phyloP scores from a whole-genome alignment of 257 asterid genomes.

The Nicotiana otophora region DNA sequence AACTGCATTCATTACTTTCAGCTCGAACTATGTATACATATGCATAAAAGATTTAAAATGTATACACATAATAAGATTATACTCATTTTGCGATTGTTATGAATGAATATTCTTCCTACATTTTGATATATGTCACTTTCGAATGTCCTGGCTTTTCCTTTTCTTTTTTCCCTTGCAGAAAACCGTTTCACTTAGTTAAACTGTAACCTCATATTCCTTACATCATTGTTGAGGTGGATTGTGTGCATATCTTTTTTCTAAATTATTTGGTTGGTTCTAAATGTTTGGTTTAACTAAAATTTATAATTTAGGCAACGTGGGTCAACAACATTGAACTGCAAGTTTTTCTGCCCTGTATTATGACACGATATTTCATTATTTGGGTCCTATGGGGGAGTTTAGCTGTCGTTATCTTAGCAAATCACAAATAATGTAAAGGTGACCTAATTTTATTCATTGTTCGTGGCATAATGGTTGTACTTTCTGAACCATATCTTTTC shows the following conservation, averaged over 20 bases:
- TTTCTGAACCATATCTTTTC: background rate
- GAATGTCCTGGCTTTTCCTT: background rate
- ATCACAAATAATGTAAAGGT: conserved; percentile 5
- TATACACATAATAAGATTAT: background rate
- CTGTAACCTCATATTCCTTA: background rate
- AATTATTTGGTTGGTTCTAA: conserved; percentile 5
- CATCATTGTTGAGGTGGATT: background rate
- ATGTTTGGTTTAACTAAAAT: background rate
- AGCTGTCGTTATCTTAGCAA: background rate
- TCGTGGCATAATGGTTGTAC: conserved; percentile 2
- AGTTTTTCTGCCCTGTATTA: background rate
- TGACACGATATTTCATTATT: background rate
- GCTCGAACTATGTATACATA: background rate
- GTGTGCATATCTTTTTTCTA: background rate
- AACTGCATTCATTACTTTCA: background rate
- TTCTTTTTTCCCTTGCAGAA: background rate
- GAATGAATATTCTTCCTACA: background rate
- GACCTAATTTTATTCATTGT: background rate
- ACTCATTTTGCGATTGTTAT: background rate
- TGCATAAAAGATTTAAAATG: background rate
- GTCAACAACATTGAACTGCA: background rate
- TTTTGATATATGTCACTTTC: background rate
- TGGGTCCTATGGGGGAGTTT: background rate
- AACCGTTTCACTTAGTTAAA: background rate
- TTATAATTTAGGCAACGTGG: background rate